Conservation (phyloP, 352 stramenopile species). For the Globisporangium paroecandrum region DNA sequence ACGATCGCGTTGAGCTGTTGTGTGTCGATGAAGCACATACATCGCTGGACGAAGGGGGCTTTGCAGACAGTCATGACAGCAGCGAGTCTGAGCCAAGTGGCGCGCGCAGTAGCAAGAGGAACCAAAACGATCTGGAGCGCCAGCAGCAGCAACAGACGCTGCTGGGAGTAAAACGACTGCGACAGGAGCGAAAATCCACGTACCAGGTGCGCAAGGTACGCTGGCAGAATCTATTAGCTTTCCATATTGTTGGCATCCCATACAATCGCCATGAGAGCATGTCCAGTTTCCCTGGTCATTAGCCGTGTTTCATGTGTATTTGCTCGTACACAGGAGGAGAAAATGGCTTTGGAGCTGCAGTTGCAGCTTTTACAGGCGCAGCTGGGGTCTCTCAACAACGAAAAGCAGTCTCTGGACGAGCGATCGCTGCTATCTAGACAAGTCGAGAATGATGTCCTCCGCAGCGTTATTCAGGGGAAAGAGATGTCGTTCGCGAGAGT, state of each 20-base stretch:
- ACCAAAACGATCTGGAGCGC: not conserved
- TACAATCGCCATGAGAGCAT: not conserved
- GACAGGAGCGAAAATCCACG: not conserved
- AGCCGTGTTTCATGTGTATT: not conserved
- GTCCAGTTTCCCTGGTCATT: not conserved
- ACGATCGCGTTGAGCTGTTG: not conserved
- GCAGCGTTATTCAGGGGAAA: not conserved
- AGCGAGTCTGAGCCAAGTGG: not conserved
- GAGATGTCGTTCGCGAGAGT: slow-evolving; percentile 1
- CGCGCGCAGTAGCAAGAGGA: not conserved
- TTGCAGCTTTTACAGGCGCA: not conserved
- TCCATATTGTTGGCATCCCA: not conserved
- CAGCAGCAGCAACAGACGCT: not conserved
- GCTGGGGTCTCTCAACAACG: not conserved
- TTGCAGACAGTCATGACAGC: not conserved
- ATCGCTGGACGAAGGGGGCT: not conserved
- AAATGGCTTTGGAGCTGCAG: not conserved
- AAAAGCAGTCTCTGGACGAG: not conserved
- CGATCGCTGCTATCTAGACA: not conserved
- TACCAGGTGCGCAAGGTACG: not conserved
- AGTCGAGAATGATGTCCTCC: not conserved
- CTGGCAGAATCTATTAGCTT: not conserved
- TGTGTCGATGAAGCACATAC: not conserved
- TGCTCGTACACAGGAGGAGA: not conserved
- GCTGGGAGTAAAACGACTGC: not conserved